A percentile compares a stretch with the other conserved stretches of the same genome.
Evolutionary conservation across 768 basidiomycete species (phyloP).

Genomic region (Suillus spraguei): DNA sequence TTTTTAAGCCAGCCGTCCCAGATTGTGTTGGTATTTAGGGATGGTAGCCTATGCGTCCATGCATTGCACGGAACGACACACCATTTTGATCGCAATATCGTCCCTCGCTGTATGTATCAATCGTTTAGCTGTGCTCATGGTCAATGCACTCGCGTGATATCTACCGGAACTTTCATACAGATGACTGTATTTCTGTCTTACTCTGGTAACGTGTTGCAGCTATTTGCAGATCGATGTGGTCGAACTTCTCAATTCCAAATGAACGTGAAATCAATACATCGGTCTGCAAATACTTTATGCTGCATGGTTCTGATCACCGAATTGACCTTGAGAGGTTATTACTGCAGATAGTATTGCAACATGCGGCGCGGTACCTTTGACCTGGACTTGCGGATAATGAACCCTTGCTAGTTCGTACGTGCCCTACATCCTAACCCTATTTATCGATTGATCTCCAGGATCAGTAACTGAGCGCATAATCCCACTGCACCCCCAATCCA

Average conservation of each 20-base stretch:
- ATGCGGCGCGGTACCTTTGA: not conserved
- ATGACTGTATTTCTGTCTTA: not conserved
- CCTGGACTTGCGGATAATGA: not conserved
- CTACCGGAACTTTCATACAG: not conserved
- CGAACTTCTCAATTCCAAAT: not conserved
- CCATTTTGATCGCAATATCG: not conserved
- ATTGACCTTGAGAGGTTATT: not conserved
- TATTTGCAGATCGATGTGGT: not conserved
- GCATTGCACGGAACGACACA: not conserved
- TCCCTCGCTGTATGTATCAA: too few relatives aligned
- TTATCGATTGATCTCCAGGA: not conserved
- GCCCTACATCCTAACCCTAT: not conserved
- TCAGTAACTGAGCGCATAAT: not conserved
- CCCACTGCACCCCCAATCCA: not conserved
- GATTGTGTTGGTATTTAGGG: not conserved
- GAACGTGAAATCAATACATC: not conserved
- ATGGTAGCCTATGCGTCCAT: not conserved
- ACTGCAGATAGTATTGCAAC: not conserved
- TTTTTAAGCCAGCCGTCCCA: not conserved
- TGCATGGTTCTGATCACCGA: not conserved
- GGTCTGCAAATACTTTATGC: not conserved
- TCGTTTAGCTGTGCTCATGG: not conserved
- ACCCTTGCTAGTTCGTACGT: not conserved
- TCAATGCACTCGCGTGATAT: not conserved
- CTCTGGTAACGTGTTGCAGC: not conserved